phyloP scores from a whole-genome alignment of 1,139 yeast genomes.

The Yamadazyma blattariae region DNA sequence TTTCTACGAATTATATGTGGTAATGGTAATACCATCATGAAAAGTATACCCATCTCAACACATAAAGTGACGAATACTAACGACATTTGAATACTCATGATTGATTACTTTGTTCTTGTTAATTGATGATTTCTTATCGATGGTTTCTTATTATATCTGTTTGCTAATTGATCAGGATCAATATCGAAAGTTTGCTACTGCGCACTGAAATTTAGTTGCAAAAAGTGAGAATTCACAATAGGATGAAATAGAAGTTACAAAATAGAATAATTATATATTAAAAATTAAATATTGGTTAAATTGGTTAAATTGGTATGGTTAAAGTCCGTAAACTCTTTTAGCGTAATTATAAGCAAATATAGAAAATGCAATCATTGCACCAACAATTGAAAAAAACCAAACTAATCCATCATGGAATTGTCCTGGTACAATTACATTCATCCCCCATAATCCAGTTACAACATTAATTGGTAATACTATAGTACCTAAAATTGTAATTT shows the following conservation, averaged over 20 bases:
- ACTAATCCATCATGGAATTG: conserved; percentile 67
- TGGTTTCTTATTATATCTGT: too few relatives aligned
- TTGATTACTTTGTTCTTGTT: not conserved
- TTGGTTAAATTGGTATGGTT: too few relatives aligned
- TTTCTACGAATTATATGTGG: conserved; percentile 53
- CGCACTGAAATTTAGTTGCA: too few relatives aligned
- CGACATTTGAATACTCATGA: conserved; percentile 47
- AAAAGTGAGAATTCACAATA: too few relatives aligned
- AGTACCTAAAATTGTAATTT: conserved; percentile 91
- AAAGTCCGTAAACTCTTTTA: conserved; percentile 41
- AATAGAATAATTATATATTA: too few relatives aligned
- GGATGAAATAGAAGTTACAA: too few relatives aligned
- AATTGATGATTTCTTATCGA: too few relatives aligned
- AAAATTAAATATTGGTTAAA: too few relatives aligned
- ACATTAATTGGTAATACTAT: conserved; percentile 92
- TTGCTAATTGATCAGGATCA: too few relatives aligned
- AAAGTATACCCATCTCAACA: conserved; percentile 51
- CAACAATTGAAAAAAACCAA: conserved; percentile 68
- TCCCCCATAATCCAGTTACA: conserved; percentile 97
- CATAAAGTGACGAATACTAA: conserved; percentile 44
- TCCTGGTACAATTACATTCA: conserved; percentile 97
- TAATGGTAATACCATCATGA: conserved; percentile 58
- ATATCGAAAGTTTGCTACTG: too few relatives aligned
- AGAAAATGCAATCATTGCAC: conserved; percentile 35
- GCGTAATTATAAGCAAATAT: conserved; percentile 42